Base-by-base conservation (phyloP, 805 yeast species). In the Cyberlindnera petersonii region DNA sequence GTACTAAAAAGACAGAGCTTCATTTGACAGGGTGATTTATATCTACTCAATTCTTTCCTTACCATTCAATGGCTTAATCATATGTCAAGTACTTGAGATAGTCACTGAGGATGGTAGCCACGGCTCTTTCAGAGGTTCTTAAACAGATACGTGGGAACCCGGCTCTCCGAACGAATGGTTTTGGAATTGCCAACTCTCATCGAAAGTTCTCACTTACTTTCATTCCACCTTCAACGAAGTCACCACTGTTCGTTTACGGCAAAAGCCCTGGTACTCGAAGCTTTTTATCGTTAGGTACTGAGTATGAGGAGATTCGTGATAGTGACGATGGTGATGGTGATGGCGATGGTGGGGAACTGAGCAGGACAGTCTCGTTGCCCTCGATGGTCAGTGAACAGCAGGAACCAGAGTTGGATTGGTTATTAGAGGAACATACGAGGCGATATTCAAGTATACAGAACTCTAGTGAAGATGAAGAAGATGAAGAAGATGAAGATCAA, bases 101-200 rank as follows among this genome's bases (percentile, higher is more conserved):
- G n/a, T n/a, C n/a, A n/a, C n/a, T n/a, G n/a, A n/a, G n/a, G n/a
- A 48, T 43, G 48, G 47, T 48, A 10, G 53, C 48, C 2, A 33
- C 18, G 8, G 34, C 38, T 9, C 30, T 50, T 8, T 39, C 50
- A 9, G 47, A 50, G 16, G 50, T 50, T 0, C 24, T 52, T 2
- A 48, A 50, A n/a, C 60, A 60, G 31, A 55, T 64, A 6, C 45
- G 37, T 22, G 42, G 39, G 13, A 66, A 64, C 28, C 64, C 68
- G n/a, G 56, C 57, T 13, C 55, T 65, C 24, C 54, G 64, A 40
- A 64, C 70, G 7, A 59, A 61, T 40, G 71, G 71, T 33, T 60
- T 65, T 50, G 71, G 71, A 40, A 63, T 66, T 33, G 68, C 64
- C 6, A 66, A 60, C 44, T 59, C 66, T 4, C 69, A 64, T 33